Evolutionary conservation across 2,329 filamentous ascomycete species (phyloP).

Genomic region (Alternaria atra): DNA sequence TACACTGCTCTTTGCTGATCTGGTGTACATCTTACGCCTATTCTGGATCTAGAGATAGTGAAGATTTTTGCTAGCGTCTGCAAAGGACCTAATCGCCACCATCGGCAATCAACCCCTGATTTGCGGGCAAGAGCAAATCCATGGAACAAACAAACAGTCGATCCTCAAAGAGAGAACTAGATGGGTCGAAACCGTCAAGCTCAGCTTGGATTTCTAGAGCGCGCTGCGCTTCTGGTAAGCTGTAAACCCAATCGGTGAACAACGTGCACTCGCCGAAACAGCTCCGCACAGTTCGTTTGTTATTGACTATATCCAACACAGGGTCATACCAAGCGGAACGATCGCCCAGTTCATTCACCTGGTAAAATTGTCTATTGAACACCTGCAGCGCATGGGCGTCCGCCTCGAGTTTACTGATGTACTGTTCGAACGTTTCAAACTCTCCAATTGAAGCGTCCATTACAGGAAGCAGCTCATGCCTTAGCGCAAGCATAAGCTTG

Average conservation of each 20-base stretch:
- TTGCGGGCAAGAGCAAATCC: not conserved
- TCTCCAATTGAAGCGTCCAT: not conserved
- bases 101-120: not conserved
- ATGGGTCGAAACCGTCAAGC: not conserved
- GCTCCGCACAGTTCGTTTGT: not conserved
- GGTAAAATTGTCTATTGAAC: not conserved
- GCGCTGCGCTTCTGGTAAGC: conserved; percentile 17
- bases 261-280: conserved; percentile 6
- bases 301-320: not conserved
- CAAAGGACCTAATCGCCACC: not conserved
- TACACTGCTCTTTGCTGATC: too few relatives aligned
- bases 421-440: not conserved
- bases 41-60: too few relatives aligned
- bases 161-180: not conserved
- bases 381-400: not conserved
- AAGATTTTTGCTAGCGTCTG: not conserved
- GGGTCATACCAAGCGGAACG: not conserved
- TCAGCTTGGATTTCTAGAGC: not conserved
- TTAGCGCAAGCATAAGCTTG: not conserved
- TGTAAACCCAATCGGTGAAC: conserved; percentile 12
- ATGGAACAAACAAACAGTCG: not conserved
- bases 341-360: not conserved
- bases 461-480: not conserved
- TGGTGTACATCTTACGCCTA: too few relatives aligned
- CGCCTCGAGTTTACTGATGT: not conserved